Evolutionary conservation across 2,329 filamentous ascomycete genomes (phyloP), one percentile per base, ranked within the genome.

Genomic region (Elsinoe australis): DNA sequence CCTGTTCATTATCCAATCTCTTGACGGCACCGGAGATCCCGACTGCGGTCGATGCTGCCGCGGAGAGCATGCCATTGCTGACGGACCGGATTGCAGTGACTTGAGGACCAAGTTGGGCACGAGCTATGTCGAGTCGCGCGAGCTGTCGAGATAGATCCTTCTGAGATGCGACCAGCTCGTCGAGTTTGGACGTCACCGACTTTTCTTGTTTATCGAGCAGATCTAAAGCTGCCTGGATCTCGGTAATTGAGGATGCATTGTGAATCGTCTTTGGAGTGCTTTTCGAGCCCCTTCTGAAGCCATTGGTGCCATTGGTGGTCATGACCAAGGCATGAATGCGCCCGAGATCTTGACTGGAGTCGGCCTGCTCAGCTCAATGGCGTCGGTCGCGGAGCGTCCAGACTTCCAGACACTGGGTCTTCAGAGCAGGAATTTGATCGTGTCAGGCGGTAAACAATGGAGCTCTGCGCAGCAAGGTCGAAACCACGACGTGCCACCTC

Each of bases 51-150:
- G 83, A 76, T 15, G 92, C 85, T 22, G 92, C 89, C 34, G 82
- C 79, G 32, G 87, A 82, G 51, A 98, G 82, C 85, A 95, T 95
- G 63, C 81, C 83, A 77, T 87, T 86, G 72, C 86, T 85, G 61
- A 98, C 83, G 35, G 82, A 75, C 53, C 90, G 80, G 10, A 88
- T 84, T 42, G 85, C 83, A 59, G 89, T 84, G 44, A 85, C 85
- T 62, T 96, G 92, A 4, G 87, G 80, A 51, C 88, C 88, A 24
- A 96, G 77, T 54, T 89, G 84, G 33, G 89, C 89, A 56, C 92
- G 85, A 48, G 95, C 76, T 22, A 95, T 75, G 66, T 98, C 92
- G 54, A 98, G 76, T 14, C 90, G 84, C 52, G 82, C 82, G 44
- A 98, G 75, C 60, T 95, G 87, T 55, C 88, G 85, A 15, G 85